Evolutionary conservation across 2,329 filamentous ascomycete species (phyloP), one percentile per base, ranked within the genome.

Genomic region (Hirsutella minnesotensis): DNA sequence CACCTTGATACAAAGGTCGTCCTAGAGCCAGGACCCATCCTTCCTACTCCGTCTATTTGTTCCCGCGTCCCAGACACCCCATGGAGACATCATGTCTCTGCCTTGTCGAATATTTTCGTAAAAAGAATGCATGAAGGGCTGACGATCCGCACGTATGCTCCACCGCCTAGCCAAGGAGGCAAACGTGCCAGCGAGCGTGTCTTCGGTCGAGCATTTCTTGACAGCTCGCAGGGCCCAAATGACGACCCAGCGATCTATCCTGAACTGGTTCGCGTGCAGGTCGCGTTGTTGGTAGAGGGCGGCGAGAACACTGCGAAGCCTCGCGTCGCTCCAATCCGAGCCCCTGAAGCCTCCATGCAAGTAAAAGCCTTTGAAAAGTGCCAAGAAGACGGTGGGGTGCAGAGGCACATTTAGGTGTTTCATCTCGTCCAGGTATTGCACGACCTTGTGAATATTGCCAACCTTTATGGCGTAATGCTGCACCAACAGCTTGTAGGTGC

Each of bases 321-420:
- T 73, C 49, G 73, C 62, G 24, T 69, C 66, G 22, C 77, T 86
- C 90, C 92, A 98, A 12, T 77, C 70, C 0, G 80, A 79, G 48
- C 79, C 61, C 1, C 49, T 67, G 20, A 68, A 56, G 21, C 78
- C 79, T 10, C 89, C 90, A 55, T 95, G 81, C 3, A 67, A 60
- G 27, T 73, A 70, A 56, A 96, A 98, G 0, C 85, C 88, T 53
- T 86, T 82, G 63, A 96, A 85, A 3, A 96, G 68, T 8, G 83
- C 73, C 31, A 92, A 68, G 54, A 90, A 95, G 20, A 94, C 75
- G 44, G 82, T 75, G 5, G 83, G 83, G 47, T 90, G 79, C 15
- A 90, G 65, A 0, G 79, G 75, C 3, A 94, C 69, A 3, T 72
- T 65, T 50, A 80, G 79, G 31, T 67, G 64, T 44, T 75, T 77